A percentile compares a stretch with the other conserved stretches of the same genome.
These are phyloP conservation scores for Aureobasidium sp. DNA, from an alignment of 2,329 filamentous ascomycete species.

Conservation along the genomic window DNA sequence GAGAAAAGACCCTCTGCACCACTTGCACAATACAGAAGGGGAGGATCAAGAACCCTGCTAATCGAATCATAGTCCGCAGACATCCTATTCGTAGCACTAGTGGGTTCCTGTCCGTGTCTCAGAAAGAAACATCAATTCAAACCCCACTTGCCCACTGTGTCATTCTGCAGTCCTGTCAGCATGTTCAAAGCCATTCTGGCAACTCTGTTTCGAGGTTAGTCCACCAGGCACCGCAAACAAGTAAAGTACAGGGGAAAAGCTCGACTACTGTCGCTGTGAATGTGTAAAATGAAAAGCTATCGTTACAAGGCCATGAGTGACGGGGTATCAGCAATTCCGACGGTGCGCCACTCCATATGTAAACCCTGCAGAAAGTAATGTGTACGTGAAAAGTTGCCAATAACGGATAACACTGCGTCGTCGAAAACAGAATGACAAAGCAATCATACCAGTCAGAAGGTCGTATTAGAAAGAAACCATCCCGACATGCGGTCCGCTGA, in stretches of 20 bases:
- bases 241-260: background rate
- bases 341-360: conserved; percentile 8
- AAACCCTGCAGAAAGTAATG: conserved; percentile 6
- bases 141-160: background rate
- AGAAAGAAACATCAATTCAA: background rate
- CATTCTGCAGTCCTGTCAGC: background rate
- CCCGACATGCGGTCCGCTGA: background rate
- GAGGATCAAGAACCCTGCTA: conserved; percentile 1
- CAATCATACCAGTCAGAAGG: background rate
- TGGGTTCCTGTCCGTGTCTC: background rate
- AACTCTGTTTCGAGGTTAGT: background rate
- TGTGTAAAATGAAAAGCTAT: conserved; percentile 9
- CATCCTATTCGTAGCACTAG: background rate
- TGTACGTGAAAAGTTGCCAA: background rate
- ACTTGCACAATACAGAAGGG: background rate
- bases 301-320: conserved; percentile 5
- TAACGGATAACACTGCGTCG: background rate
- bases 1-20: conserved; percentile 10
- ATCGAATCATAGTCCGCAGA: background rate
- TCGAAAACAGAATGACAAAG: background rate
- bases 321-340: conserved; percentile 8
- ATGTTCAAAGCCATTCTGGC: background rate
- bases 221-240: background rate
- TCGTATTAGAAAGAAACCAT: background rate
- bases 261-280: conserved; percentile 6